A percentile compares a stretch with the other conserved stretches of the same genome.
Conservation (phyloP, 345 rosid species). For the Aegle marmelos region DNA sequence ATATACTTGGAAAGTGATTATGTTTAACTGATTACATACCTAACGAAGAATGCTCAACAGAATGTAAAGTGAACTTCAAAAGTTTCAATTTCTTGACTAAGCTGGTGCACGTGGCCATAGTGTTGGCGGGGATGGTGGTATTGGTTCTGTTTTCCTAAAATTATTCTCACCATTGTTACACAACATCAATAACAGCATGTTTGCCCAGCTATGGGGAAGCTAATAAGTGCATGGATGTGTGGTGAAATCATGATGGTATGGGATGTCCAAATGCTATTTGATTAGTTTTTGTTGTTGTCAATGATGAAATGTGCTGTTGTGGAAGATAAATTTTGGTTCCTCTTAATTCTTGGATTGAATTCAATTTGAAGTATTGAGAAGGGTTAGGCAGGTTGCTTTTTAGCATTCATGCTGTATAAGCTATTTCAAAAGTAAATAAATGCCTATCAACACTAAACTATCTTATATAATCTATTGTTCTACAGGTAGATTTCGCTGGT, state of each 20-base stretch:
- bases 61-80: neutral
- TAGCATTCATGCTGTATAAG: neutral
- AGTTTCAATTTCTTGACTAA: neutral
- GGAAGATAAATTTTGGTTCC: neutral
- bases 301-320: neutral
- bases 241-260: neutral
- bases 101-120: neutral
- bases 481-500: slow-evolving; percentile 52
- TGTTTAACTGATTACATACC: neutral
- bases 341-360: neutral
- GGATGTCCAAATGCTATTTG: neutral
- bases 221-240: neutral
- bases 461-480: slow-evolving; percentile 8
- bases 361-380: neutral
- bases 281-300: neutral
- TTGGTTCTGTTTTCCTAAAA: neutral
- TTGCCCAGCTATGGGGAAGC: neutral
- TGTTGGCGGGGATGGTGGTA: neutral
- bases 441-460: neutral
- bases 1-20: neutral
- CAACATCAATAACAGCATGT: neutral
- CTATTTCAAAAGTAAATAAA: neutral
- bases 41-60: neutral
- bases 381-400: neutral
- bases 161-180: neutral